A percentile compares a stretch with the other conserved stretches of the same genome.
Conservation (phyloP, 2,329 filamentous ascomycete species). For the Fusarium odoratissimum region DNA sequence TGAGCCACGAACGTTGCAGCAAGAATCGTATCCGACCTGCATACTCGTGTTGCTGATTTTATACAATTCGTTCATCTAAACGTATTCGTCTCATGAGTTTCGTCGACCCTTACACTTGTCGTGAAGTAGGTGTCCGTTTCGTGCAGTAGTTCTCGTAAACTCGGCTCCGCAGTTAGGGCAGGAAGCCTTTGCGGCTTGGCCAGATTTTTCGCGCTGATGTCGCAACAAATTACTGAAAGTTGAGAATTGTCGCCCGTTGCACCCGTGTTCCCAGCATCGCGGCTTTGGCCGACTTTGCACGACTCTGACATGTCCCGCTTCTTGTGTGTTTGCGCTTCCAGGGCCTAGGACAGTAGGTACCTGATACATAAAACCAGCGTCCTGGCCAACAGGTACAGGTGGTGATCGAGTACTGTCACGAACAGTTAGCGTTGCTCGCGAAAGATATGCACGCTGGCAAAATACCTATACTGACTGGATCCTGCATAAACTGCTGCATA, state of each 20-base stretch:
- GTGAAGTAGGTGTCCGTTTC: constrained; percentile 86
- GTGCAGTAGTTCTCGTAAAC: constrained; percentile 88
- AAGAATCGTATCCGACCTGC: constrained; percentile 26
- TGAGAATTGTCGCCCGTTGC: constrained; percentile 94
- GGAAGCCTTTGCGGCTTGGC: constrained; percentile 86
- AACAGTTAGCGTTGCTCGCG: constrained; percentile 31
- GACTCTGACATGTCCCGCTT: constrained; percentile 70
- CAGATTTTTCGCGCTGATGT: constrained; percentile 94
- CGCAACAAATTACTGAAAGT: constrained; percentile 95
- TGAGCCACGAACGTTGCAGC: constrained; percentile 36
- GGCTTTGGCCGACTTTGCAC: constrained; percentile 87
- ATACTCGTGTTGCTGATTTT: constrained; percentile 18
- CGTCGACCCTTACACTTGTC: constrained; percentile 87
- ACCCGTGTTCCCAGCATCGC: constrained; percentile 97
- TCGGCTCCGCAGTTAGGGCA: constrained; percentile 94
- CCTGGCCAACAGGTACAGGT: constrained; percentile 53
- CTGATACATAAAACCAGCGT: constrained; percentile 58
- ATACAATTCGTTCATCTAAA: constrained; percentile 13
- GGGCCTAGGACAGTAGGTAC: constrained; percentile 54
- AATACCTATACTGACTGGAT: constrained; percentile 56
- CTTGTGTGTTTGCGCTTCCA: constrained; percentile 50
- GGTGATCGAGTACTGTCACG: constrained; percentile 52
- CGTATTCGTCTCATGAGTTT: constrained; percentile 39
- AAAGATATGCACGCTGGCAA: constrained; percentile 15
- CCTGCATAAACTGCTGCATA: constrained; percentile 54